Evolutionary conservation across 2,329 filamentous ascomycete species (phyloP).

Genomic region (Colletotrichum sp.): DNA sequence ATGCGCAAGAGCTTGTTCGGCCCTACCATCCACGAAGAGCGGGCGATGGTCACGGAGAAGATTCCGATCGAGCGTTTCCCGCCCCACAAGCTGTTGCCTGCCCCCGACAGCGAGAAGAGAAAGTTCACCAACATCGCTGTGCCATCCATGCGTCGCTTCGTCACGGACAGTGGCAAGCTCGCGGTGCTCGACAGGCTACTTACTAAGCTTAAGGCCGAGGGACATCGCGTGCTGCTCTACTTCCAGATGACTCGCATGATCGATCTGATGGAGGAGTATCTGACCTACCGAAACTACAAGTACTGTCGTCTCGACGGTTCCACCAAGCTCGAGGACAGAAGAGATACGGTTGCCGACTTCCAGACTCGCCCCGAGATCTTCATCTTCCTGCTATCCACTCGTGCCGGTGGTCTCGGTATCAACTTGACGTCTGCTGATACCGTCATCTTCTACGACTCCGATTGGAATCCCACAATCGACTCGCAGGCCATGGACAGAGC

Average conservation of each 20-base stretch:
- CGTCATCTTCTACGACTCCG: conserved; percentile 99
- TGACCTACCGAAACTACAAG: conserved; percentile 99
- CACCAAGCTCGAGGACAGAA: conserved; percentile 94
- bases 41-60: conserved; percentile 75
- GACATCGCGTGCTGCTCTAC: conserved; percentile 93
- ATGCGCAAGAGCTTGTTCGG: conserved; percentile 81
- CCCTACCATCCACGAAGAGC: conserved; percentile 68
- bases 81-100: conserved; percentile 69
- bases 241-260: conserved; percentile 99
- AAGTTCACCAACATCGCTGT: conserved; percentile 91
- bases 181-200: conserved; percentile 88
- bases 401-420: conserved; percentile 96
- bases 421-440: conserved; percentile 96
- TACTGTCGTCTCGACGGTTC: conserved; percentile 96
- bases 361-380: conserved; percentile 95
- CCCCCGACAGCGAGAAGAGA: conserved; percentile 80
- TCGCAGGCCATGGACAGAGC: conserved; percentile 99
- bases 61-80: conserved; percentile 71
- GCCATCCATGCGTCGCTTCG: conserved; percentile 96
- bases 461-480: conserved; percentile 99
- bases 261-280: conserved; percentile 97
- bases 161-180: conserved; percentile 96
- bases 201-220: conserved; percentile 87
- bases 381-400: conserved; percentile 93
- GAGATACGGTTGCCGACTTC: conserved; percentile 96